Base-by-base conservation (phyloP, 176 grass and related monocot species). In the Tillandsia leiboldiana region DNA sequence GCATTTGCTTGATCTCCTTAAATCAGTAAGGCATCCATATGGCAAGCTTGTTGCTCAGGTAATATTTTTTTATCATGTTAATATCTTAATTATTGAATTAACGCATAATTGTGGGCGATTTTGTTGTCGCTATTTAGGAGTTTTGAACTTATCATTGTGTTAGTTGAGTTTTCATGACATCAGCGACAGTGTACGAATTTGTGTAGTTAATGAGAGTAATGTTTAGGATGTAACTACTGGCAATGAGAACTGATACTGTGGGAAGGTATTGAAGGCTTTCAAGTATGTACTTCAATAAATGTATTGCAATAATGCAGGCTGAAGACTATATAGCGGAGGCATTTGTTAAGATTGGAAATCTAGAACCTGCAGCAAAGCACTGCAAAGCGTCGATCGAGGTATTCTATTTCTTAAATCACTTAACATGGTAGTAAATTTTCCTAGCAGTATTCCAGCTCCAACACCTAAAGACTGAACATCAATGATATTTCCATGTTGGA, bases 31-130 rank as follows among this genome's bases (percentile, higher is more conserved):
- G 67, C 93, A 97, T 70, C 86, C 73, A 70, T 90, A 97, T 83
- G 87, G 93, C 86, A 97, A 81, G 68, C 66, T 28, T 80, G 73
- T 92, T 79, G 89, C 89, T 24, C 75, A 97, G 93, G 93, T 97
- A 63, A 67, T 75, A 51, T 72, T 63, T 53, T 53, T 6, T 85
- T 3, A 50, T n/a, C 51, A 47, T 65, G 29, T 49, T 61, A 18
- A 22, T 14, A n/a, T 23, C 6, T 20, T 61, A 61, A 61, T 18
- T 22, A 15, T 61, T 22, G n/a, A 61, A 61, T n/a, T 61, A 2
- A 61, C 10, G 7, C 22, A 61, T 9, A 61, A 18, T 15, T 61
- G 15, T 61, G 56, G 17, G 15, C 15, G 22, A 49, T 8, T 63
- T 73, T 29, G 12, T 33, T 63, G 12, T 49, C 9, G 22, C 8